These are phyloP conservation scores for Cerrena zonata DNA, from an alignment of 1,284 basidiomycete genomes.

Conservation along the genomic window DNA sequence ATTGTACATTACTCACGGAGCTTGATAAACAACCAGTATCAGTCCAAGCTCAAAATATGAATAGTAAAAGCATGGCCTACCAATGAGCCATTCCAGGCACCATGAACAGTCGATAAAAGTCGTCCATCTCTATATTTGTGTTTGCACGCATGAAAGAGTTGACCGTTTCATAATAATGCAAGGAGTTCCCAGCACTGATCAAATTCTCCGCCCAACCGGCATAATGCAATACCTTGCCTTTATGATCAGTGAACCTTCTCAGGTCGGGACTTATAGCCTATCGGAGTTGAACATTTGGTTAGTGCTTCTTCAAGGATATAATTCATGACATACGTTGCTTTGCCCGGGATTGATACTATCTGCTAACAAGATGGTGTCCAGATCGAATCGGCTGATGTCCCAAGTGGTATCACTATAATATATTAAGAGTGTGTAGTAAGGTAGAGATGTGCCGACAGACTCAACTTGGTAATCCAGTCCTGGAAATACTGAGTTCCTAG, in stretches of 20 bases:
- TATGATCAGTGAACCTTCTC: no score
- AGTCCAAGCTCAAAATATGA: background rate
- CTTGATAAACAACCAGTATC: background rate
- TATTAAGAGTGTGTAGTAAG: no score
- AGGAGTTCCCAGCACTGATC: conserved; percentile 27
- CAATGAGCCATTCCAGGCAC: conserved; percentile 40
- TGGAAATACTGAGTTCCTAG: conserved; percentile 17
- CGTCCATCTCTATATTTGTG: conserved; percentile 23
- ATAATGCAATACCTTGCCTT: background rate
- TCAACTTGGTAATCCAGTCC: conserved; percentile 20
- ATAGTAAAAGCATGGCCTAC: conserved; percentile 3
- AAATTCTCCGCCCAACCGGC: conserved; percentile 10
- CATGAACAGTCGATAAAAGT: conserved; percentile 36
- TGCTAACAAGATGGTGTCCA: conserved; percentile 12
- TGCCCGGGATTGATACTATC: conserved; percentile 20
- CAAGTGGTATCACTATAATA: conserved; percentile 21
- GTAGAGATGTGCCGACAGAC: background rate
- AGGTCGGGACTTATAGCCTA: conserved; percentile 27
- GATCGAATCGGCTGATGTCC: conserved; percentile 16
- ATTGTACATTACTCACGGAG: background rate
- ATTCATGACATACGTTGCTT: conserved; percentile 13
- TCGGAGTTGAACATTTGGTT: conserved; percentile 6
- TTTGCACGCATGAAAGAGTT: conserved; percentile 21
- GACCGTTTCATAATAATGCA: conserved; percentile 32
- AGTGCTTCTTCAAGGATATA: no score